Base-by-base conservation (phyloP, 1,284 basidiomycete species). In the Heterobasidion parviporum region DNA sequence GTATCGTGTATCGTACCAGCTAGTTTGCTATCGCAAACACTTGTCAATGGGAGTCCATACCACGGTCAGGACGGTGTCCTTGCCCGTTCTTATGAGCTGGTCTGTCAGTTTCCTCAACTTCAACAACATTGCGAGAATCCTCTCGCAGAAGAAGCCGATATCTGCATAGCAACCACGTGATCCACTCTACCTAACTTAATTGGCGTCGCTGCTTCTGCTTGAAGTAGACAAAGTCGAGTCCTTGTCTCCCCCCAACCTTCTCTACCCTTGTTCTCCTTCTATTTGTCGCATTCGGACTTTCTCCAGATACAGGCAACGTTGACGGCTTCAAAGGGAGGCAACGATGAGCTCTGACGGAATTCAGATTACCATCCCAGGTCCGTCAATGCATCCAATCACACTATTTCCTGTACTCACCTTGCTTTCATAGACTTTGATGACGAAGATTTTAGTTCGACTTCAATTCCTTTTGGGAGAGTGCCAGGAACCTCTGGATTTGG, bases 331-430 rank as follows among this genome's bases (percentile, higher is more conserved):
- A n/a, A 12, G 32, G 16, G 16, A 20, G 47, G 46, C 46, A 32
- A 38, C 43, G 46, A 61, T 61, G 60, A 61, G 60, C 60, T 74
- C 77, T n/a, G 83, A 85, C 63, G 78, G 78, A 46, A 76, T 87
- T 60, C 88, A 91, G 72, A 91, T 91, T 63, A 89, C 87, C 53
- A 90, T 91, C 61, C 88, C 88, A 70, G 86, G 88, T 88, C 62
- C 63, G 75, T 68, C 48, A 18, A 36, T 57, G 9, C 33, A 56
- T 48, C 32, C 50, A 26, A 38, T n/a, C 14, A 12, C 35, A 45
- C 51, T 15, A 16, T n/a, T 10, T 41, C n/a, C 5, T n/a, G 5
- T 7, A 41, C 38, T 41, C 4, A 41, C 33, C 33, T 26, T 35
- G 47, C 45, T 43, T 48, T 48, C 43, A 18, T 41, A 89, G 85